Evolutionary conservation across 1,284 basidiomycete genomes (phyloP), one percentile per base, ranked within the genome.

Genomic region (Polyporus tsugae): DNA sequence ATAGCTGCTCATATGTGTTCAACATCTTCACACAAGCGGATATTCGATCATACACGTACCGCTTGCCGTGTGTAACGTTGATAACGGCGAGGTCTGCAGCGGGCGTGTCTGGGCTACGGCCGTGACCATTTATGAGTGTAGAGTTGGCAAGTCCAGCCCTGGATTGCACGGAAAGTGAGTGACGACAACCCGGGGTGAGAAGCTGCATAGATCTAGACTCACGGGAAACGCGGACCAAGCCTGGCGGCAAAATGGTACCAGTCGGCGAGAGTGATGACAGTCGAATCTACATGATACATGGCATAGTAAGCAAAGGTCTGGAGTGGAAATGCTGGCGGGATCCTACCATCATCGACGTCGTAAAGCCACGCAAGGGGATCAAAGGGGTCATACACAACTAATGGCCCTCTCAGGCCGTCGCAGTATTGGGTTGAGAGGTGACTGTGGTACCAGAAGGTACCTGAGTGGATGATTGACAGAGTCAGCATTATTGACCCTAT

Each of bases 81-180:
- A 82, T 70, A 0, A 82, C 77, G 1, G 80, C 71, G 36, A 81
- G 70, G 1, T 71, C 62, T 29, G 71, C 68, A 2, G 69, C 63
- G 4, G 75, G 66, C 2, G 72, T 72, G 11, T 39, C 33, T 10
- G 55, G 36, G 60, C 64, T 79, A 10, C 79, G 75, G 15, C 85
- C 84, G 35, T 77, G 73, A 6, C 84, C 83, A 62, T 89, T 90
- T 73, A 90, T 85, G 5, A 89, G 74, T 1, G 84, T 86, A 0
- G 83, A 22, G 44, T 73, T 58, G 7, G 69, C 13, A 9, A 49
- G 46, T 1, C 58, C 63, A 2, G 29, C 11, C 11, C 61, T 62
- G 19, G 6, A 4, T 6, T 3, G 2, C 19, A 25, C 6, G 19
- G 19, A 60, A 17, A 6, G 4, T 53, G 52, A 57, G 39, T 19